These are phyloP conservation scores for Flaveria floridana DNA, from an alignment of 140 eudicot genomes.

Conservation along the genomic window DNA sequence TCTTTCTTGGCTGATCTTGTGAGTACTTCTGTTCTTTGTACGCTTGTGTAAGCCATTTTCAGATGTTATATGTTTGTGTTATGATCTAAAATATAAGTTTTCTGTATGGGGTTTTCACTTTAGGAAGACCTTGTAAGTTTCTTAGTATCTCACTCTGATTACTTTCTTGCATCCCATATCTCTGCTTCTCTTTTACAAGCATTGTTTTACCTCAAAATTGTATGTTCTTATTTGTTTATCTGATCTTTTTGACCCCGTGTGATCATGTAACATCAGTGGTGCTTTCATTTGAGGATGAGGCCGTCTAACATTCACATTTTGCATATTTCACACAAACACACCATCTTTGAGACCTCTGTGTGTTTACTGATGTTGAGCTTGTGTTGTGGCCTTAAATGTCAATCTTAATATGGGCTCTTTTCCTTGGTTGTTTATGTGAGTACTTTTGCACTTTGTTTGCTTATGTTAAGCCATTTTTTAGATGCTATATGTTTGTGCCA, in stretches of 20 bases:
- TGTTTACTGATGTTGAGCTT: background rate
- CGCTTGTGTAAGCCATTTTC: background rate
- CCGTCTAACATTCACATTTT: too few species aligned
- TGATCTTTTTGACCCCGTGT: background rate
- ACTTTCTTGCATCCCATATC: constrained; percentile 14
- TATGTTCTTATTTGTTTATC: constrained; percentile 8
- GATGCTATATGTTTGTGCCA: background rate
- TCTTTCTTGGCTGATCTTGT: background rate
- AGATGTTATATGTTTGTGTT: constrained; percentile 2
- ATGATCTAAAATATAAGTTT: constrained; percentile 24
- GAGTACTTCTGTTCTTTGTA: background rate
- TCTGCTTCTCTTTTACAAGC: background rate
- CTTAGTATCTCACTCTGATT: constrained; percentile 9
- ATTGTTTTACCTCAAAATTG: background rate
- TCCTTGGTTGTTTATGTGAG: background rate
- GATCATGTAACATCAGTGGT: background rate
- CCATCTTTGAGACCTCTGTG: too few species aligned
- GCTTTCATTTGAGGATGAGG: background rate
- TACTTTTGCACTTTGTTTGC: background rate
- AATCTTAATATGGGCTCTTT: background rate
- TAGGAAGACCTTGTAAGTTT: constrained; percentile 39
- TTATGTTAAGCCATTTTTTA: background rate
- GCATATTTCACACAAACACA: too few species aligned
- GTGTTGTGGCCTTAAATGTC: background rate
- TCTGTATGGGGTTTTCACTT: constrained; percentile 41